Conservation (phyloP, 1,284 basidiomycete genomes). For the Leccinum griseonigrum region DNA sequence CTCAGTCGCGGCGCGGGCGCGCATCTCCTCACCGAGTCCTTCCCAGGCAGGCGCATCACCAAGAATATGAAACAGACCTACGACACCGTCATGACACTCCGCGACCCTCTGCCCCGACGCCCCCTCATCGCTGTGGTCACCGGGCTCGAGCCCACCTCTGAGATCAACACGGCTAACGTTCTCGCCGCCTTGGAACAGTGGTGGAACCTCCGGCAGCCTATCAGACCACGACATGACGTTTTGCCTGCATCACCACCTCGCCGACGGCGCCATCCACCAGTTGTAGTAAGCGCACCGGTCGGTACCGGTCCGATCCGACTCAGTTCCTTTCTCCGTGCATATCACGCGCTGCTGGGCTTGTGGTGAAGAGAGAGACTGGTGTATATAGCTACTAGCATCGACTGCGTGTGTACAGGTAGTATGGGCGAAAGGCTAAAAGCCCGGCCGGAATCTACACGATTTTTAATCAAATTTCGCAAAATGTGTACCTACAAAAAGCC, state of each 20-base stretch:
- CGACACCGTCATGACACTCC: conserved; percentile 16
- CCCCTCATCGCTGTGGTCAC: conserved; percentile 23
- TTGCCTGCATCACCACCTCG: conserved; percentile 21
- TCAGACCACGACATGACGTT: conserved; percentile 18
- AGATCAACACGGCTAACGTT: background rate
- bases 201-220: conserved; percentile 15
- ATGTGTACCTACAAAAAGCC: too few relatives aligned
- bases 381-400: too few relatives aligned
- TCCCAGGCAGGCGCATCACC: conserved; percentile 23
- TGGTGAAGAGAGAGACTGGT: too few relatives aligned
- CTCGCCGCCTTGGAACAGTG: conserved; percentile 22
- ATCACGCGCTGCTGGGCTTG: too few relatives aligned
- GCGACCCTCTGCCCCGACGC: conserved; percentile 17
- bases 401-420: too few relatives aligned
- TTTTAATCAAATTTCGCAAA: too few relatives aligned
- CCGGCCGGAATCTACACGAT: too few relatives aligned
- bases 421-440: too few relatives aligned
- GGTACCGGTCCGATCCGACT: too few relatives aligned
- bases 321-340: too few relatives aligned
- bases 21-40: conserved; percentile 27
- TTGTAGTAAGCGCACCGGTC: too few relatives aligned
- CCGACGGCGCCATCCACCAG: conserved; percentile 17
- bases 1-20: conserved; percentile 18
- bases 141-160: conserved; percentile 19
- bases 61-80: conserved; percentile 24